phyloP scores from a whole-genome alignment of 805 yeast species.

The Candida parachauliodes region DNA sequence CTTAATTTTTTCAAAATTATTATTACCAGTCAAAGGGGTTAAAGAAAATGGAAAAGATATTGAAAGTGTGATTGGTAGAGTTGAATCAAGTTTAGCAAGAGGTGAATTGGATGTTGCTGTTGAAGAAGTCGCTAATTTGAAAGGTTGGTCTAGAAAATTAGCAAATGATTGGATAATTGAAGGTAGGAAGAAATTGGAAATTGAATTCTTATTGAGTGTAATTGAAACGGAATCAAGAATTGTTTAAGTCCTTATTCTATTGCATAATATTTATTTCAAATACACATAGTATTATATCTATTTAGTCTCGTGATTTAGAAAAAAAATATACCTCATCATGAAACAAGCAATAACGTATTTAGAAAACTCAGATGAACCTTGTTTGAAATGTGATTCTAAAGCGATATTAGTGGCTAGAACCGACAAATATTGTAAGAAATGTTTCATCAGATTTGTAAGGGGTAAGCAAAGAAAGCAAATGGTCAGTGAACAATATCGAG shows the following conservation, averaged over 20 bases:
- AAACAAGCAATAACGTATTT: constrained; percentile 7
- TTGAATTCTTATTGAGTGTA: constrained; percentile 71
- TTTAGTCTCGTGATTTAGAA: neutral
- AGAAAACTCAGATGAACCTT: constrained; percentile 14
- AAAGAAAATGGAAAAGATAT: constrained; percentile 75
- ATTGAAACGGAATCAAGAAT: constrained; percentile 61
- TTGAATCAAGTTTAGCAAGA: constrained; percentile 66
- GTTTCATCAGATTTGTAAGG: constrained; percentile 70
- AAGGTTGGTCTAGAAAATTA: constrained; percentile 89
- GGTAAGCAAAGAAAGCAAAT: constrained; percentile 80
- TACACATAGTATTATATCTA: too few species aligned
- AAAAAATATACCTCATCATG: constrained; percentile 3
- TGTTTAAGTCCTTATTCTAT: too few species aligned
- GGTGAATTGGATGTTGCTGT: constrained; percentile 86
- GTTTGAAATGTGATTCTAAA: constrained; percentile 49
- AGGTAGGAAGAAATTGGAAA: constrained; percentile 85
- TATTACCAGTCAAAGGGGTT: constrained; percentile 74
- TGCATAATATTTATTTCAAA: too few species aligned
- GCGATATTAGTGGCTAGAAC: constrained; percentile 53
- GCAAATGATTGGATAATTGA: constrained; percentile 91
- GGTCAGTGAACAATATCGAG: constrained; percentile 69
- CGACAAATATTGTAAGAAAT: constrained; percentile 60
- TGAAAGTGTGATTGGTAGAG: constrained; percentile 85
- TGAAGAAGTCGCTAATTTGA: constrained; percentile 82
- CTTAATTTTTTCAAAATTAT: constrained; percentile 65